Percentiles rank a stretch among this genome's conserved stretches.
Conservation (phyloP, 306 rosid species). For the Cucurbita ficifolia region DNA sequence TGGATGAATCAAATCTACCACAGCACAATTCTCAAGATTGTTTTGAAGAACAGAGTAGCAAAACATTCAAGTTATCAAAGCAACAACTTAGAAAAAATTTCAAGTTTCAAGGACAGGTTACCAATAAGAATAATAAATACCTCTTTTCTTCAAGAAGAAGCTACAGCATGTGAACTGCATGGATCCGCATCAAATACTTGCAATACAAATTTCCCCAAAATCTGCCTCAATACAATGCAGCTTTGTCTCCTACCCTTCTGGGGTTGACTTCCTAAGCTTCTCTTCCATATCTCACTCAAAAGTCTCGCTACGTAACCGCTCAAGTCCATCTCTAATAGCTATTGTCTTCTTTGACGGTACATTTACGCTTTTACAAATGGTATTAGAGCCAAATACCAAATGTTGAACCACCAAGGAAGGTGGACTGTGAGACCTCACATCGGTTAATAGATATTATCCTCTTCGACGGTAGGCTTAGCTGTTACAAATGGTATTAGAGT, state of each 20-base stretch:
- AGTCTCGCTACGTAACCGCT: background rate
- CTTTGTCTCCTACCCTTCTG: background rate
- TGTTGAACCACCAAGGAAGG: too few relatives aligned
- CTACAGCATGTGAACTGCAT: background rate
- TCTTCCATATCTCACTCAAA: background rate
- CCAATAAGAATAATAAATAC: background rate
- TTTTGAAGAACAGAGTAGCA: background rate
- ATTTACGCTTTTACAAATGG: too few relatives aligned
- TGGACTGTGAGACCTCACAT: too few relatives aligned
- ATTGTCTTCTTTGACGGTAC: too few relatives aligned
- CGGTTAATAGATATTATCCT: too few relatives aligned
- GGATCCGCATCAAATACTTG: conserved; percentile 7
- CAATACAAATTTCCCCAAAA: conserved; percentile 15
- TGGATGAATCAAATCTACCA: too few relatives aligned
- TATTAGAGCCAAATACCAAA: too few relatives aligned
- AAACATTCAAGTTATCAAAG: background rate
- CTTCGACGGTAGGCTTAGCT: too few relatives aligned
- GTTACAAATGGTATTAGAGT: too few relatives aligned
- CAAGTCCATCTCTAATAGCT: too few relatives aligned
- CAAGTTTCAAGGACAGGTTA: background rate
- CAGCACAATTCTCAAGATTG: background rate
- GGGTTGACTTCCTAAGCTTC: background rate
- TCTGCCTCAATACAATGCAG: conserved; percentile 4
- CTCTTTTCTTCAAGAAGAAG: background rate
- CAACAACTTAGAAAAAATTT: background rate